A percentile compares a stretch with the other conserved stretches of the same genome.
Conservation (phyloP, 352 stramenopile species). For the Globisporangium barbulae region DNA sequence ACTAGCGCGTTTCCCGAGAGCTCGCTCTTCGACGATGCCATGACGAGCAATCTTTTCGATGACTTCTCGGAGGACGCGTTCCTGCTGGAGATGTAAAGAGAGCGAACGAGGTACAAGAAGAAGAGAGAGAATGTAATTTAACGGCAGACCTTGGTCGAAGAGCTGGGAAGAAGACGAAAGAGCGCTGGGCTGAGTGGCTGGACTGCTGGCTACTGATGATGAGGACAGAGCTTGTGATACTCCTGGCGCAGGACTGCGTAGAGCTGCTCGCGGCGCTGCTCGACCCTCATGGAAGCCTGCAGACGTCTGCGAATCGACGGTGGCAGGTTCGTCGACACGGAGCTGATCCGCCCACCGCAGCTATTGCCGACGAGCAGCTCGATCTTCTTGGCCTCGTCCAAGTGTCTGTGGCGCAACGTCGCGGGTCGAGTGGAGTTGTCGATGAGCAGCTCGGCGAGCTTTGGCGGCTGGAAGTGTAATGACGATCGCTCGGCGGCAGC, state of each 20-base stretch:
- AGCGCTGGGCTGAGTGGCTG: background rate
- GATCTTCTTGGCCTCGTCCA: constrained; percentile 65
- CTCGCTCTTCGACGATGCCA: constrained; percentile 41
- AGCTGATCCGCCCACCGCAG: constrained; percentile 47
- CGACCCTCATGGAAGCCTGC: constrained; percentile 32
- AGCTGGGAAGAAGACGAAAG: background rate
- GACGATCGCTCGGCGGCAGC: background rate
- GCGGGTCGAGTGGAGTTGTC: constrained; percentile 36
- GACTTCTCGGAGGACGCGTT: constrained; percentile 71
- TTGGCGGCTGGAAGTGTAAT: constrained; percentile 19
- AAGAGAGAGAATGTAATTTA: constrained; percentile 24
- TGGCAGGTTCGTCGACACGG: constrained; percentile 47
- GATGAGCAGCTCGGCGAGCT: constrained; percentile 43
- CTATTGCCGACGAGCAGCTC: constrained; percentile 61
- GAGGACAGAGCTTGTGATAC: constrained; percentile 27
- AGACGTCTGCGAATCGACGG: constrained; percentile 46
- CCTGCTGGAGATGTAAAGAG: constrained; percentile 60
- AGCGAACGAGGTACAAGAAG: constrained; percentile 15
- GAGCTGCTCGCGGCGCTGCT: constrained; percentile 50
- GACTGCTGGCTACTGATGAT: constrained; percentile 3
- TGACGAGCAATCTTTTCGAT: constrained; percentile 65
- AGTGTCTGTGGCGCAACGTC: constrained; percentile 20
- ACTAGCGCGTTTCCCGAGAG: constrained; percentile 23
- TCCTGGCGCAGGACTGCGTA: constrained; percentile 50
- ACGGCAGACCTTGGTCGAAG: constrained; percentile 18